Evolutionary conservation across 352 stramenopile species (phyloP), one percentile per base, ranked within the genome.

Genomic region (Aphanomyces astaci): DNA sequence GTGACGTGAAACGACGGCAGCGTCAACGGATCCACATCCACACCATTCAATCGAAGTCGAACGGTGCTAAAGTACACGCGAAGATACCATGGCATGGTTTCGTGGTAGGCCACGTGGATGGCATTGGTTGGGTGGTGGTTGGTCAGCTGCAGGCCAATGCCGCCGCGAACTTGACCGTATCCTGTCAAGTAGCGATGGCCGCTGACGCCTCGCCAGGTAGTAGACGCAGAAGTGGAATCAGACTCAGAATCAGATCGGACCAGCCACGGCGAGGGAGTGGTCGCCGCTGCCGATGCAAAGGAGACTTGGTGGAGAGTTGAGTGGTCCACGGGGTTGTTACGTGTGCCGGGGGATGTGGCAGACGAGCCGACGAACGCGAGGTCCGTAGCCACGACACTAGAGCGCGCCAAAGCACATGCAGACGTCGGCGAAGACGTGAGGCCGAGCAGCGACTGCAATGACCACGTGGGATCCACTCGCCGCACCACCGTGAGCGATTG

Each of bases 51-150:
- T 3, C 66, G 64, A 3, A 60, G 52, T 32, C 78, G 72, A 60
- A 92, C 83, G 4, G 86, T 86, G 74, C 84, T 80, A 69, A 89
- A 90, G 70, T 90, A 94, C 25, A 92, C 49, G 5, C 84, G 81
- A 22, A 94, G 71, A 65, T 82, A 94, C 84, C 84, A 94, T n/a
- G 86, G 82, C 22, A 89, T 75, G n/a, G 84, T 69, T 64, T 92
- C 84, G 68, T 87, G 72, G 67, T 94, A 92, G 11, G 65, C 76
- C 30, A 92, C 81, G 19, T 56, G 73, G 78, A 89, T 79, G 22
- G 77, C 66, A 43, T 77, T 86, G 4, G 52, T 46, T 0, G 73
- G 62, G 56, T 90, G 75, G n/a, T 77, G 76, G 45, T 91, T 92
- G 57, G 78, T 73, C 10, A 91, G 59, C 17, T 76, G 81, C 11